Evolutionary conservation across 768 basidiomycete genomes (phyloP).

Genomic region (Dictyophora rubrovolvata): DNA sequence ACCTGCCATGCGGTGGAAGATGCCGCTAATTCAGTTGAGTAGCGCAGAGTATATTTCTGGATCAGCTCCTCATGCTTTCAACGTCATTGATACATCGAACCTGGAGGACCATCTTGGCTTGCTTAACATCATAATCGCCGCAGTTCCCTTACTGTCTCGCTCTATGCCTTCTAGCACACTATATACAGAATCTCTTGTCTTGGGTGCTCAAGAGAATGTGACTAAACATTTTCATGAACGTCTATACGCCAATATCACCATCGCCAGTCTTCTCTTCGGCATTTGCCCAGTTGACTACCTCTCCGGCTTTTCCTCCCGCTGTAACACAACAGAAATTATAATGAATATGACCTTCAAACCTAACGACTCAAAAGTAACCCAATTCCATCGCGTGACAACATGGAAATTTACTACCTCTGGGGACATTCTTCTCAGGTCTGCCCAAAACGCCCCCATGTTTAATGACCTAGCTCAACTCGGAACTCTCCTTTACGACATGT

Average conservation of each 20-base stretch:
- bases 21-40: constrained; percentile 22
- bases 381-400: constrained; percentile 28
- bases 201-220: constrained; percentile 20
- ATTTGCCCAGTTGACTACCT: constrained; percentile 23
- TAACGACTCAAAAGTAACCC: constrained; percentile 2
- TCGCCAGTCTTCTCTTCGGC: constrained; percentile 28
- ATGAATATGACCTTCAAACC: constrained; percentile 5
- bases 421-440: constrained; percentile 11
- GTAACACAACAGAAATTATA: constrained; percentile 29
- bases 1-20: constrained; percentile 28
- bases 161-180: constrained; percentile 23
- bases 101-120: constrained; percentile 38
- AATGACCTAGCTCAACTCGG: constrained; percentile 25
- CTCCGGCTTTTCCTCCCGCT: constrained; percentile 31
- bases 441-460: constrained; percentile 13
- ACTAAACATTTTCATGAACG: constrained; percentile 23
- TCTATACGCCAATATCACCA: constrained; percentile 30
- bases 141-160: constrained; percentile 27
- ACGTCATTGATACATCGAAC: constrained; percentile 43
- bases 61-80: constrained; percentile 26
- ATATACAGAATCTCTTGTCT: constrained; percentile 31
- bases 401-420: constrained; percentile 27
- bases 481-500: constrained; percentile 31
- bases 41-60: constrained; percentile 21
- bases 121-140: constrained; percentile 31